These are phyloP conservation scores for Golubevia sp. DNA, from an alignment of 1,284 basidiomycete species.

Conservation along the genomic window DNA sequence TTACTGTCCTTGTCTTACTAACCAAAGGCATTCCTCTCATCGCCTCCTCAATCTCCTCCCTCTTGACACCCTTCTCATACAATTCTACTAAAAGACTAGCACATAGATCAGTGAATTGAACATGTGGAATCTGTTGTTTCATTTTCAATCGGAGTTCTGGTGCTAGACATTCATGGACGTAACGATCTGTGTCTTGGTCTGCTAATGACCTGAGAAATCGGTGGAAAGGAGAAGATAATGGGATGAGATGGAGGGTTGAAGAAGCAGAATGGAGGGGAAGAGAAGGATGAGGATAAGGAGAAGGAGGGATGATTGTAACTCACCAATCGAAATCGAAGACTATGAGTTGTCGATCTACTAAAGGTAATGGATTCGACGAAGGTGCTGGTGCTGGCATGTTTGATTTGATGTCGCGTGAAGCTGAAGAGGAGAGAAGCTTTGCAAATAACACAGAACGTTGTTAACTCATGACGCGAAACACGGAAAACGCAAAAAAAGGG, in stretches of 20 bases:
- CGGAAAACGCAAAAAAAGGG: no score
- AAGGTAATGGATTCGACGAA: slow-evolving; percentile 22
- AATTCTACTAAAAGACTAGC: slow-evolving; percentile 65
- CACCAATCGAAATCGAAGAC: slow-evolving; percentile 98
- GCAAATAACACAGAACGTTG: no score
- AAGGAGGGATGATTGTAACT: slow-evolving; percentile 24
- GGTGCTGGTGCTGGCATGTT: no score
- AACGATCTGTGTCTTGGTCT: slow-evolving; percentile 96
- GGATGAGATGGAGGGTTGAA: not conserved
- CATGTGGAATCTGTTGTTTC: slow-evolving; percentile 70
- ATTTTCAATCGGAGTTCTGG: slow-evolving; percentile 83
- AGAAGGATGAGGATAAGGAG: not conserved
- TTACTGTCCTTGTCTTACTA: slow-evolving; percentile 62
- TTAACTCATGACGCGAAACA: no score
- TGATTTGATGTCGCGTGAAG: no score
- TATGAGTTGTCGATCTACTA: slow-evolving; percentile 70
- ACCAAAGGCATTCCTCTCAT: slow-evolving; percentile 85
- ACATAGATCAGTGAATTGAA: slow-evolving; percentile 85
- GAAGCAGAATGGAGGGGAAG: not conserved
- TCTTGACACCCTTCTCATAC: slow-evolving; percentile 71
- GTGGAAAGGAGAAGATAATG: not conserved
- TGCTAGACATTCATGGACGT: slow-evolving; percentile 88
- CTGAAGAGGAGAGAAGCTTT: no score
- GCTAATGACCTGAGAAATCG: slow-evolving; percentile 62
- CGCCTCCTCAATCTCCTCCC: slow-evolving; percentile 76